phyloP scores from a whole-genome alignment of 1,139 yeast species.

The Candida glucosophila region DNA sequence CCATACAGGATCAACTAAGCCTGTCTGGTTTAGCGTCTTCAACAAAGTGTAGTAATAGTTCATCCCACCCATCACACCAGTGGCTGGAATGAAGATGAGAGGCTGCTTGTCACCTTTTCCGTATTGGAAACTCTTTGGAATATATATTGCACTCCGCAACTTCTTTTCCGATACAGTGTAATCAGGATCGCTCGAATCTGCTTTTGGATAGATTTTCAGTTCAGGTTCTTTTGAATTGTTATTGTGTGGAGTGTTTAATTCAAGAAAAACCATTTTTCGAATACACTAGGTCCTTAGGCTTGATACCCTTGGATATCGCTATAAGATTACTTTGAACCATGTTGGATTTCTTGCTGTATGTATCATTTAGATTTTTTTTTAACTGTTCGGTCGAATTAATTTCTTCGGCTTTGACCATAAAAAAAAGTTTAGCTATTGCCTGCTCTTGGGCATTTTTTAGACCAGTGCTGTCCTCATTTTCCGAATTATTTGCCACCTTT shows the following conservation, averaged over 20 bases:
- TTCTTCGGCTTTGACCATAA: too few relatives aligned
- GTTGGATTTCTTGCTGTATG: too few relatives aligned
- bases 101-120: conserved; percentile 1
- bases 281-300: conserved; percentile 1
- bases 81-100: conserved; percentile 2
- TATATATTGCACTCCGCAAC: conserved; percentile 1
- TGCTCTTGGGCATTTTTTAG: too few relatives aligned
- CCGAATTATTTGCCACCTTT: too few relatives aligned
- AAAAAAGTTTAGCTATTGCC: too few relatives aligned
- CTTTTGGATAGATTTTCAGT: conserved; percentile 2
- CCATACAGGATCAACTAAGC: conserved; percentile 2
- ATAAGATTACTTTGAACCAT: not conserved
- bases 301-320: conserved; percentile 1
- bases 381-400: too few relatives aligned
- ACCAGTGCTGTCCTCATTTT: too few relatives aligned
- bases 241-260: conserved; percentile 1
- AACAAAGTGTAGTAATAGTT: conserved; percentile 1
- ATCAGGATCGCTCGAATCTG: conserved; percentile 1
- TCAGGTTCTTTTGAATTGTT: conserved; percentile 1
- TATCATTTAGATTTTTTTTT: conserved; percentile 1
- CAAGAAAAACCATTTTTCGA: conserved; percentile 1
- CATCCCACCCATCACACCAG: conserved; percentile 2
- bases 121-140: conserved; percentile 2
- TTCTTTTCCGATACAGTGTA: conserved; percentile 2
- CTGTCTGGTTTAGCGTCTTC: conserved; percentile 1